Evolutionary conservation across 805 yeast species (phyloP), one percentile per base, ranked within the genome.

Genomic region (Spathaspora gorwiae): DNA sequence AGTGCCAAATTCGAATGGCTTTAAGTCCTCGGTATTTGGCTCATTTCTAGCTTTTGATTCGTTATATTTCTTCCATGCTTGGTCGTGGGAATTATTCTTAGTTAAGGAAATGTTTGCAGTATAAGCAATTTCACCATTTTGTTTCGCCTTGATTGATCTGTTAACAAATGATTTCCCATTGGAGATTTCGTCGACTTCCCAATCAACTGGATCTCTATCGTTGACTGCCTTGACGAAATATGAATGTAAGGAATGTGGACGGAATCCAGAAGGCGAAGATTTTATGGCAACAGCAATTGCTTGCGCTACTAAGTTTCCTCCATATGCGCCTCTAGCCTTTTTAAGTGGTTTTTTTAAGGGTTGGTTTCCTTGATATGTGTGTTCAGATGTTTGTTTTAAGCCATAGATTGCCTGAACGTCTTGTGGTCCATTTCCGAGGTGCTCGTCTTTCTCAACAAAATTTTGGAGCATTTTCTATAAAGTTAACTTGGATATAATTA

Each of bases 221-320:
- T 54, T 59, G n/a, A 67, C 72, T 10, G 70, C 68, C 47, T 66
- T 65, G 24, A 68, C 60, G 46, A 70, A 70, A 46, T 64, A 67
- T 14, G 69, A 64, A 47, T 70, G 75, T 33, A 70, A 53, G 1
- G 73, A 68, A 42, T 70, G 72, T 2, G 76, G 76, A n/a, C 60
- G 59, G 50, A 63, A 70, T 4, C 61, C 66, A 5, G 47, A 44
- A 2, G 64, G 64, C 3, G 57, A 46, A 7, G 62, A 47, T 35
- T 49, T 42, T 10, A 66, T 56, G 6, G 68, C 71, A 26, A 62
- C 70, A 15, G 61, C 45, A 7, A 68, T 35, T 4, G 69, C 67
- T 50, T 68, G 73, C n/a, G 62, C 72, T 7, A 57, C 64, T 6
- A 67, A 33, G 37, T 54, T 55, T 1, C 72, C 72, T 3, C 71